phyloP scores from a whole-genome alignment of 1,284 basidiomycete species.

The Phlebopus sp. region DNA sequence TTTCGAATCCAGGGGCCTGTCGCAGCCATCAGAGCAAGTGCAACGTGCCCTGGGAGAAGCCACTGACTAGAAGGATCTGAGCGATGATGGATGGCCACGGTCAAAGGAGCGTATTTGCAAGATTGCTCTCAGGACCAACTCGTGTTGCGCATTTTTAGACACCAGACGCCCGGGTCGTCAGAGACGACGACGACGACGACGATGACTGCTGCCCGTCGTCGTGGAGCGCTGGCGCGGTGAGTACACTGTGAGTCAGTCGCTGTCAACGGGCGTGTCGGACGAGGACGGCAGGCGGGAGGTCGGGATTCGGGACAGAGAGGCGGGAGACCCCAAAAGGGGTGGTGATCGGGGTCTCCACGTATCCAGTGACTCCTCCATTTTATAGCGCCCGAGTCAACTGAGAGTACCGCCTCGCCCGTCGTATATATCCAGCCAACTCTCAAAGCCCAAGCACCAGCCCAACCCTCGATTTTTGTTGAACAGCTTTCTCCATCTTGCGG shows the following conservation, averaged over 20 bases:
- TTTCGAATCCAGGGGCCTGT: neutral
- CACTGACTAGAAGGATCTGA: neutral
- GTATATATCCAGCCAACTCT: slow-evolving; percentile 4
- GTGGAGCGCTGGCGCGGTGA: neutral
- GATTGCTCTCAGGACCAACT: neutral
- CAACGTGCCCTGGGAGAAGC: neutral
- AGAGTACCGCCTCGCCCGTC: slow-evolving; percentile 9
- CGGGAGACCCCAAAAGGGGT: slow-evolving; percentile 6
- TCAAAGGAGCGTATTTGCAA: neutral
- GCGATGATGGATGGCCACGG: neutral
- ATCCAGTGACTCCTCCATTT: slow-evolving; percentile 16
- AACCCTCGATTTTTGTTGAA: slow-evolving; percentile 8
- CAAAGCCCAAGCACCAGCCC: neutral
- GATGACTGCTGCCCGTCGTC: neutral
- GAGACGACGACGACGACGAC: no score
- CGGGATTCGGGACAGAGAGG: neutral
- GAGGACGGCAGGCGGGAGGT: slow-evolving; percentile 2
- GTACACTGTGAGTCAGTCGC: slow-evolving; percentile 9
- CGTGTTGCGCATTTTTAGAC: slow-evolving; percentile 1
- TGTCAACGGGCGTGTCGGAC: neutral
- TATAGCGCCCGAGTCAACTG: slow-evolving; percentile 10
- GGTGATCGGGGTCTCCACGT: slow-evolving; percentile 4
- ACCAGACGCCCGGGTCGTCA: neutral
- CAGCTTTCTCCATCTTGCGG: slow-evolving; percentile 22
- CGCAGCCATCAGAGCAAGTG: neutral